Evolutionary conservation across 2,329 filamentous ascomycete genomes (phyloP), one percentile per base, ranked within the genome.

Genomic region (Phoma sp.): DNA sequence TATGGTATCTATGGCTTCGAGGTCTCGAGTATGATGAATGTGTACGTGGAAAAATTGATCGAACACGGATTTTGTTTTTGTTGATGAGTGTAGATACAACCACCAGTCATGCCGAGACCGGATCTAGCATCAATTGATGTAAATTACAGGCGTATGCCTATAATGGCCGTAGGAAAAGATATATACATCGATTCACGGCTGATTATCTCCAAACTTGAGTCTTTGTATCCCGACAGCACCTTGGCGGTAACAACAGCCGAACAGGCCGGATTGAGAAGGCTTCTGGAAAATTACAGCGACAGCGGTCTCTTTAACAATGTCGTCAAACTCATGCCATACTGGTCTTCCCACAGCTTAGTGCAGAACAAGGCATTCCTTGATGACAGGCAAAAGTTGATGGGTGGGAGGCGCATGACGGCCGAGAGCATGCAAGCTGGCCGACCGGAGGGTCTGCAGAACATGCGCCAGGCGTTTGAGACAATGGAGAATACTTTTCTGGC

Each of bases 1-100:
- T 83, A 21, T 90, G 87, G 87, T 91, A 91, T 68, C 78, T 91
- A 11, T 78, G 81, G 32, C 80, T 91, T 3, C 83, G 88, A 34
- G 81, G 81, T 21, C 88, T 91, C 38, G 80, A 83, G 0, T 90
- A 87, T 65, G 80, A 79, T 42, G 82, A 90, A 85, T 90, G 87
- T 64, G 86, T 89, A 78, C 72, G 83, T 78, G 3, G 15, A 10
- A 17, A 4, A 15, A 1, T 9, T 11, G 12, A 18, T 25, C 2
- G 10, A n/a, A 6, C 4, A 5, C 11, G 15, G 37, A 1, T 18
- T 12, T 7, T 17, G 4, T 11, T 6, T 14, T 33, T 18, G 28
- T 29, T 54, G n/a, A 54, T 18, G 20, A 3, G n/a, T 10, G 4
- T 56, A 88, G 87, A 73, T 86, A 42, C 88, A 92, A 85, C 66